Percentiles rank a stretch among this genome's conserved stretches.
Conservation (phyloP, 805 yeast species). For the Kregervanrija delftensis region DNA sequence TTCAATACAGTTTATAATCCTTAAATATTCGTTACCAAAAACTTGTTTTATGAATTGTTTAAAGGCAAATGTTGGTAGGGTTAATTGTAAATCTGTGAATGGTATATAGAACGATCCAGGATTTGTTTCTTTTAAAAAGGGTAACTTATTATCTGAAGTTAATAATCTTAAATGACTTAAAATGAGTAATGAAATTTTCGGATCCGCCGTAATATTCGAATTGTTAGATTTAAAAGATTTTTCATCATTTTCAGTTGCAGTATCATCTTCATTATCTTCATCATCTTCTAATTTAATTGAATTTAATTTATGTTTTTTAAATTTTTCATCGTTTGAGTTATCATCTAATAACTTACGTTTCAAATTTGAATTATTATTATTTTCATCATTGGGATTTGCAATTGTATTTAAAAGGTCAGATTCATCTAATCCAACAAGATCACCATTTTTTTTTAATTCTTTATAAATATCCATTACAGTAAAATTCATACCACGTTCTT, state of each 20-base stretch:
- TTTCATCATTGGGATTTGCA: conserved; percentile 20
- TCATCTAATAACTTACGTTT: conserved; percentile 8
- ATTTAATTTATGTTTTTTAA: conserved; percentile 8
- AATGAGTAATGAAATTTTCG: conserved; percentile 18
- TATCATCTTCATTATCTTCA: conserved; percentile 21
- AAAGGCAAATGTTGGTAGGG: conserved; percentile 41
- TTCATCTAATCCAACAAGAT: conserved; percentile 29
- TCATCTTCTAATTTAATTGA: conserved; percentile 25
- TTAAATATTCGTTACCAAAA: conserved; percentile 58
- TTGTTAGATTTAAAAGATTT: conserved; percentile 4
- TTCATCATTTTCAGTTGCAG: conserved; percentile 14
- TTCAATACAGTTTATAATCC: conserved; percentile 73
- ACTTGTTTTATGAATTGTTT: conserved; percentile 55
- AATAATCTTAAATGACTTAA: conserved; percentile 64
- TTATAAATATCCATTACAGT: conserved; percentile 36
- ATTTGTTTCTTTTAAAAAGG: conserved; percentile 54
- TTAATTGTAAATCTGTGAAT: conserved; percentile 40
- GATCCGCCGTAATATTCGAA: conserved; percentile 7
- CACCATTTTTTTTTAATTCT: conserved; percentile 24
- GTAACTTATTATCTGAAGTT: conserved; percentile 39
- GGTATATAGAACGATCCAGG: conserved; percentile 60
- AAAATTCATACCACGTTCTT: conserved; percentile 30
- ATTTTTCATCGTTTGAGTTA: conserved; percentile 4
- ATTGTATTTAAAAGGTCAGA: conserved; percentile 29
- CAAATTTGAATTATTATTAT: not conserved